Conservation (phyloP, 257 asterid genomes). For the Forsythia suspensa region DNA sequence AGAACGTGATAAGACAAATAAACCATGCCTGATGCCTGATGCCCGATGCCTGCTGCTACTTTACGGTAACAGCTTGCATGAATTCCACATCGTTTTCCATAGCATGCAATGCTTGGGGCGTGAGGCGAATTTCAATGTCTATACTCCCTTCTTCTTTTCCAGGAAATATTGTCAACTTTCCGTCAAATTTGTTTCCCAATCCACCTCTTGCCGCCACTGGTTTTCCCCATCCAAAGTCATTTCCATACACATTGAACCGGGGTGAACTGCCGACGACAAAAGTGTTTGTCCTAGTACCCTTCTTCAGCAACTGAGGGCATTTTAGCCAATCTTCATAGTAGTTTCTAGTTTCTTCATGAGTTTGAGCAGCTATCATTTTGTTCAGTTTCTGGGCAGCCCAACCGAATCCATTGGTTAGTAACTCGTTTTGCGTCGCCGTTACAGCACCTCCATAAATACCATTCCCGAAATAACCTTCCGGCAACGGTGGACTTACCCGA, state of each 20-base stretch:
- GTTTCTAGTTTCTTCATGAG: neutral
- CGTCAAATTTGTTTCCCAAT: constrained; percentile 36
- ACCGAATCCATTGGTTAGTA: constrained; percentile 31
- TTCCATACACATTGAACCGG: constrained; percentile 48
- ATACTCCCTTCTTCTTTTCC: constrained; percentile 43
- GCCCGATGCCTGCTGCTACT: too few relatives aligned
- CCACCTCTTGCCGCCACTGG: constrained; percentile 56
- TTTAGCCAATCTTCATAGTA: constrained; percentile 28
- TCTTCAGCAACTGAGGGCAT: constrained; percentile 12
- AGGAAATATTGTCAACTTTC: constrained; percentile 40
- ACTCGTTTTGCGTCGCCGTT: neutral
- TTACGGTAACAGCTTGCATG: constrained; percentile 26
- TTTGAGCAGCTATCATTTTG: constrained; percentile 24
- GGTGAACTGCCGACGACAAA: constrained; percentile 44
- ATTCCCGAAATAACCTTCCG: constrained; percentile 44
- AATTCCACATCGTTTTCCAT: constrained; percentile 41
- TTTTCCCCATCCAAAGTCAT: constrained; percentile 64
- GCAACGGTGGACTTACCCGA: constrained; percentile 35
- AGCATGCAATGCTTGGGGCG: constrained; percentile 29
- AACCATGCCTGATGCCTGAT: too few relatives aligned
- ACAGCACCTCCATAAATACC: neutral
- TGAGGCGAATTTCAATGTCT: constrained; percentile 50
- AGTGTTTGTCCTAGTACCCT: neutral
- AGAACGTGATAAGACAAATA: too few relatives aligned
- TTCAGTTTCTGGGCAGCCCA: constrained; percentile 29